Evolutionary conservation across 2,329 filamentous ascomycete genomes (phyloP).

Genomic region (Teratosphaeria gauchensis): DNA sequence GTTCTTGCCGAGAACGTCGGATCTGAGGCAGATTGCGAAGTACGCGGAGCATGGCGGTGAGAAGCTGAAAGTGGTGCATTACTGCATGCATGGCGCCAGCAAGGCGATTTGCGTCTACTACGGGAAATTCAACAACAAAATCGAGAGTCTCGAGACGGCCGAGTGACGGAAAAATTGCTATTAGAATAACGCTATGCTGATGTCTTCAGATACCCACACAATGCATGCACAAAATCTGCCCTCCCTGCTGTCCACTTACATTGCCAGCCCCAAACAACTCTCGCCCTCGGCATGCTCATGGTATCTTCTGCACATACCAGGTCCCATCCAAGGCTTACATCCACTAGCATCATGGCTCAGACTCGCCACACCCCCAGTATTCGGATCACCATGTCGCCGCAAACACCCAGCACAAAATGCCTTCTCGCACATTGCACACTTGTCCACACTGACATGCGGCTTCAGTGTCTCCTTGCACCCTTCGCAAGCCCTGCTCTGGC

Average conservation of each 20-base stretch:
- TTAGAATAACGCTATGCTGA: not conserved
- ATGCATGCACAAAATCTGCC: not conserved
- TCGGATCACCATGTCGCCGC: conserved; percentile 18
- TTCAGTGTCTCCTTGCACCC: conserved; percentile 30
- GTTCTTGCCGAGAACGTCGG: conserved; percentile 77
- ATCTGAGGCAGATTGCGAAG: conserved; percentile 65
- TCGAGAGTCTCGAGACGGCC: not conserved
- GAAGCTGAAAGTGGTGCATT: conserved; percentile 72
- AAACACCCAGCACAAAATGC: conserved; percentile 34
- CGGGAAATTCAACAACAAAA: conserved; percentile 26
- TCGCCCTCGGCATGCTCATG: conserved; percentile 28
- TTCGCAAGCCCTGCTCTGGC: conserved; percentile 27
- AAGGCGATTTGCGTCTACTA: conserved; percentile 59
- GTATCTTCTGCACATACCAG: conserved; percentile 26
- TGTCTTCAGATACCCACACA: not conserved
- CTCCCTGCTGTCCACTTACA: not conserved
- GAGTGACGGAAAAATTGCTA: not conserved
- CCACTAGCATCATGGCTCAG: conserved; percentile 24
- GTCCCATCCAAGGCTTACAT: conserved; percentile 30
- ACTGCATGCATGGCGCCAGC: conserved; percentile 82
- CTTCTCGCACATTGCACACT: conserved; percentile 33
- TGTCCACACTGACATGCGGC: conserved; percentile 28
- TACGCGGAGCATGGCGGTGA: conserved; percentile 26
- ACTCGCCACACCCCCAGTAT: conserved; percentile 10
- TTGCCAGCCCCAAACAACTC: conserved; percentile 12